phyloP scores from a whole-genome alignment of 2,329 filamentous ascomycete species.

The Xylaria polymorpha region DNA sequence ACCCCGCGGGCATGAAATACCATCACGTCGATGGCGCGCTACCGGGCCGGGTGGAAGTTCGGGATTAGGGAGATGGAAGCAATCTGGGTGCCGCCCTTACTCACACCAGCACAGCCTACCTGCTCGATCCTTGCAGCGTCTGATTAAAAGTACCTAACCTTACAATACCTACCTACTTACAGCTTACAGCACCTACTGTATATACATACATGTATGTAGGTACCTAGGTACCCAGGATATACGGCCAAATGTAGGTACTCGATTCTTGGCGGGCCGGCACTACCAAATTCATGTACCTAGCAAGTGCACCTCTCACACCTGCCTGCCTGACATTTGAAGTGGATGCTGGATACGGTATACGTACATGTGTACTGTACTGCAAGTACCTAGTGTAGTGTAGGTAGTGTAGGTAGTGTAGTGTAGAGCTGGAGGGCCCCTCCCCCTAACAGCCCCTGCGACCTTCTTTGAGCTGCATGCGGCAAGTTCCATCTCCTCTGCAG shows the following conservation, averaged over 20 bases:
- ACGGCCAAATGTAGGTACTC: too few relatives aligned
- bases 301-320: neutral
- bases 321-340: neutral
- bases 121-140: constrained; percentile 5
- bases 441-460: constrained; percentile 10
- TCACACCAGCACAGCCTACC: constrained; percentile 21
- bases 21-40: neutral
- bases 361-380: too few relatives aligned
- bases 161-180: too few relatives aligned
- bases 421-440: constrained; percentile 13
- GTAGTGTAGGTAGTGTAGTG: too few relatives aligned
- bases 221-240: too few relatives aligned
- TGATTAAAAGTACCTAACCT: neutral
- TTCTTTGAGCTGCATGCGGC: constrained; percentile 29
- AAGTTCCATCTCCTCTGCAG: constrained; percentile 26
- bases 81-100: constrained; percentile 1
- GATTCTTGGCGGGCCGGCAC: neutral
- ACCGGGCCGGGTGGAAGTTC: constrained; percentile 4
- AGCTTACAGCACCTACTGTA: too few relatives aligned
- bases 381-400: neutral
- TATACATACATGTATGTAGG: too few relatives aligned
- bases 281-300: neutral
- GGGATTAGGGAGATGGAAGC: constrained; percentile 5
- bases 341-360: neutral
- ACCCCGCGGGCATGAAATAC: constrained; percentile 4